Base-by-base conservation (phyloP, 495 filamentous ascomycete species). In the Bacidia rubella region DNA sequence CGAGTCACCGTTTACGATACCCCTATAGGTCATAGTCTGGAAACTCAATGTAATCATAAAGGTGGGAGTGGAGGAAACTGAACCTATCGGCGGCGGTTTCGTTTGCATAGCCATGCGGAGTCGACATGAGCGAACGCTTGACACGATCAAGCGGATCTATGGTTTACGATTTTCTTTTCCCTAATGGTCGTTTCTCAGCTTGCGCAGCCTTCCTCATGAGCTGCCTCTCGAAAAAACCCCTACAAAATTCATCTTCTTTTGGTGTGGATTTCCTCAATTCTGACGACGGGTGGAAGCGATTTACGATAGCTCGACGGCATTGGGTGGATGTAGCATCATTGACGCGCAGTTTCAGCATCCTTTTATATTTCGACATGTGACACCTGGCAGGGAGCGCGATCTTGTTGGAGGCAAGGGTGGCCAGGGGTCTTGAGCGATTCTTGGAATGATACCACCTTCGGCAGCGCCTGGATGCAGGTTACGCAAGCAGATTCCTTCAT, bases 41-140 rank as follows among this genome's bases (percentile, higher is more conserved):
- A 51, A 51, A 50, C n/a, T 20, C 17, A 54, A 7, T 44, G 41
- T 56, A 57, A 50, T 50, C 22, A n/a, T 50, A 50, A 29, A 53
- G 59, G 59, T 59, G 59, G 57, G 57, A 61, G 57, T 54, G 59
- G 59, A 57, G 59, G 59, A 59, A 56, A 56, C 9, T 26, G 20
- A 41, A 7, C 26, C 25, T 52, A 54, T 22, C 52, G 57, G 57
- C 42, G 54, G 57, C 54, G 43, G 51, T 57, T 54, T 60, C 54
- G 44, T 38, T 19, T 45, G 47, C 49, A 54, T 56, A 54, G 51
- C 54, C 41, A 49, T n/a, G 26, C 43, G 57, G 56, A 55, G 56
- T 58, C 52, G 26, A 19, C 29, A 49, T 5, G 41, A 5, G 12
- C 15, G 41, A 20, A 22, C 17, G 17, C 20, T 17, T 22, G 41